These are phyloP conservation scores for Nigrospora sphaerica DNA, from an alignment of 2,329 filamentous ascomycete species.

Conservation along the genomic window DNA sequence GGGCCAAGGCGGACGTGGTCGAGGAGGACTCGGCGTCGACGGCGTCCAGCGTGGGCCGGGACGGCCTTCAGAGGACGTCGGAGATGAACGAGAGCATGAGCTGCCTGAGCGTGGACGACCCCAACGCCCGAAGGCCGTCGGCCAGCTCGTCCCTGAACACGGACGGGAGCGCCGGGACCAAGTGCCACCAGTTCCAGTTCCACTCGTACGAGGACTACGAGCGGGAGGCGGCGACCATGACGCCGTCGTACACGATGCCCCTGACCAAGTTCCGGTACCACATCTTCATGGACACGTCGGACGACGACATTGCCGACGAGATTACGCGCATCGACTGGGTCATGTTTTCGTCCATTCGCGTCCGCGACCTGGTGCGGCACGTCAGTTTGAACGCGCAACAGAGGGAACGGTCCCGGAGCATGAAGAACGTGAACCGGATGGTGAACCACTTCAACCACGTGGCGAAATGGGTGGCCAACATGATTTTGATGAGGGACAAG, in stretches of 20 bases:
- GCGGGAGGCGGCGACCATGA: slow-evolving; percentile 64
- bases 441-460: slow-evolving; percentile 87
- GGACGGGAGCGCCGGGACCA: slow-evolving; percentile 26
- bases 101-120: slow-evolving; percentile 40
- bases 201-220: slow-evolving; percentile 74
- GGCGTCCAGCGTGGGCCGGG: slow-evolving; percentile 11
- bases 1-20: slow-evolving; percentile 75
- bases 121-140: slow-evolving; percentile 32
- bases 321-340: slow-evolving; percentile 96
- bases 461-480: slow-evolving; percentile 74
- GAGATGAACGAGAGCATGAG: slow-evolving; percentile 39
- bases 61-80: slow-evolving; percentile 9
- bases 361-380: slow-evolving; percentile 87
- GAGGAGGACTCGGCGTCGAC: slow-evolving; percentile 16
- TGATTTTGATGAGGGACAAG: slow-evolving; percentile 86
- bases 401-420: slow-evolving; percentile 67
- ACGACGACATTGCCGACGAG: slow-evolving; percentile 83
- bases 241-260: slow-evolving; percentile 60
- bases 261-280: slow-evolving; percentile 86
- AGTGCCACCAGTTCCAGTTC: slow-evolving; percentile 43
- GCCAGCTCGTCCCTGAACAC: slow-evolving; percentile 36
- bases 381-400: slow-evolving; percentile 68
- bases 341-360: slow-evolving; percentile 91
- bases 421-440: slow-evolving; percentile 89
- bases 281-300: slow-evolving; percentile 77